Base-by-base conservation (phyloP, 768 basidiomycete genomes). In the Steccherinum ochraceum region DNA sequence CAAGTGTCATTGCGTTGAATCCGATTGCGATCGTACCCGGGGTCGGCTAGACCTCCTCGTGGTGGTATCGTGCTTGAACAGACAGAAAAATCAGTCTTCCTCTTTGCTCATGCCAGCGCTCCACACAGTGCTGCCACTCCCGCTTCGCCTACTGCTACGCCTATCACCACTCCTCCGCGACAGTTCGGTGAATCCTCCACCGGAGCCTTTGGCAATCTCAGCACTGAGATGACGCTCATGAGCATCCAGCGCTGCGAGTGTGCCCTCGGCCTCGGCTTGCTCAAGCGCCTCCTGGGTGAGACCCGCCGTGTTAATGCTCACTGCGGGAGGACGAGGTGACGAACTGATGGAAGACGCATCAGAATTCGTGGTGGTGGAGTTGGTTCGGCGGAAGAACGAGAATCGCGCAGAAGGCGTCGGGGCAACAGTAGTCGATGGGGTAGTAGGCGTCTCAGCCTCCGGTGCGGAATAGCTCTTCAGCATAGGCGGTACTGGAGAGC, bases 71-170 rank as follows among this genome's bases (percentile, higher is more conserved):
- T 35, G 30, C 7, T 35, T 16, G 30, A 35, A 35, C 30, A 16
- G 30, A 35, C 30, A 16, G 30, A 16, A 35, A 35, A 16, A 35
- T 35, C 30, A 35, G 12, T 72, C 74, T 30, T 72, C 81, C 23
- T 76, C 71, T 45, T 72, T 83, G 57, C 81, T 81, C 83, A 88
- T 83, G 25, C 89, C 89, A 46, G 89, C 89, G 63, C 89, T 91
- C 84, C 85, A 92, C 24, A 92, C 86, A 1, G 89, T 92, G 65
- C 86, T 87, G 30, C 80, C 79, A 55, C 84, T 85, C 5, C 83
- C 85, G 35, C 81, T 72, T 44, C 70, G 69, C 53, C 76, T 72
- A 45, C 77, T 69, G 49, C 80, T 80, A 54, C 82, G 76, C 61
- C 85, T 75, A 51, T 83, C 77, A 10, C 74, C 67, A 40, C 64